A percentile compares a stretch with the other conserved stretches of the same genome.
Conservation (phyloP, 1,139 yeast genomes). For the Geotrichum aggregatum region DNA sequence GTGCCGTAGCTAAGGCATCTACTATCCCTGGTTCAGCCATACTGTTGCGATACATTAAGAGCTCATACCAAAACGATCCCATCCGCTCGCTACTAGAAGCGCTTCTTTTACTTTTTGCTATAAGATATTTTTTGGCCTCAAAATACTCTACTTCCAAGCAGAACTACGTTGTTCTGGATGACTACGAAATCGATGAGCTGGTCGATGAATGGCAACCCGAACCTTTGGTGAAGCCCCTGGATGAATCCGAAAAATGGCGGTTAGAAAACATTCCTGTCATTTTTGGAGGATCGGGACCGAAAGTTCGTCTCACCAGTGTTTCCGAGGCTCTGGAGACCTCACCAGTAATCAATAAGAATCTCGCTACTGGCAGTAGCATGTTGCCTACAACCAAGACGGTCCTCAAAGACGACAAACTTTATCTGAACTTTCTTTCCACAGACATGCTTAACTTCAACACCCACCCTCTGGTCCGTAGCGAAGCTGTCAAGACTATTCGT, state of each 20-base stretch:
- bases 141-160: slow-evolving; percentile 76
- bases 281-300: slow-evolving; percentile 54
- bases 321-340: slow-evolving; percentile 19
- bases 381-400: slow-evolving; percentile 8
- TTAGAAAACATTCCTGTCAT: slow-evolving; percentile 60
- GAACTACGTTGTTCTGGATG: slow-evolving; percentile 60
- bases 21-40: slow-evolving; percentile 77
- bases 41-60: slow-evolving; percentile 68
- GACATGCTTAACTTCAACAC: slow-evolving; percentile 61
- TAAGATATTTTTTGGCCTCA: slow-evolving; percentile 75
- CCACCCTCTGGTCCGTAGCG: slow-evolving; percentile 47
- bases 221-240: slow-evolving; percentile 60
- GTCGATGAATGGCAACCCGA: slow-evolving; percentile 90
- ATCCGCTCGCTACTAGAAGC: slow-evolving; percentile 80
- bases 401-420: slow-evolving; percentile 25
- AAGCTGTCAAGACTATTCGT: slow-evolving; percentile 57
- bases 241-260: slow-evolving; percentile 56
- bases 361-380: not conserved
- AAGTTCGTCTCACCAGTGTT: slow-evolving; percentile 39
- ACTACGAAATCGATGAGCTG: slow-evolving; percentile 73
- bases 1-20: slow-evolving; percentile 27
- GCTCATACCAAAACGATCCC: slow-evolving; percentile 95
- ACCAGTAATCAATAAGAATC: slow-evolving; percentile 16
- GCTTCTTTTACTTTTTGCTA: slow-evolving; percentile 73
- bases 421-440: slow-evolving; percentile 38